Evolutionary conservation across 2,329 filamentous ascomycete genomes (phyloP).

Genomic region (Arthrobotrys musiformis): DNA sequence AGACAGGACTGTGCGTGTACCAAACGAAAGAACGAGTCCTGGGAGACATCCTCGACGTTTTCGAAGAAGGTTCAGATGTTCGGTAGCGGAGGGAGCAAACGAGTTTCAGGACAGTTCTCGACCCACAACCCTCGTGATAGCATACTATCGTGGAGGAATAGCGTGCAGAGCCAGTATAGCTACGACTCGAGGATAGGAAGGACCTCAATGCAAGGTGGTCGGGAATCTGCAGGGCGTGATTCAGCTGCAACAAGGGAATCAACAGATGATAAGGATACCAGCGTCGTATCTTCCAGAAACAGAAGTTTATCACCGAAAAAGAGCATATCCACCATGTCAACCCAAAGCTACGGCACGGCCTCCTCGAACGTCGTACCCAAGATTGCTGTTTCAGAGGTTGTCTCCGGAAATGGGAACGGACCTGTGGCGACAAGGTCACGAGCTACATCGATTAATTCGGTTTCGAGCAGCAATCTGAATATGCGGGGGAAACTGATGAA

Average conservation of each 20-base stretch:
- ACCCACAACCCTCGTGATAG: constrained; percentile 69
- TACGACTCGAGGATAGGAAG: constrained; percentile 63
- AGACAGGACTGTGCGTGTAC: constrained; percentile 89
- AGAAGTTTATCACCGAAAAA: constrained; percentile 59
- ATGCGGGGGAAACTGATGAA: constrained; percentile 13
- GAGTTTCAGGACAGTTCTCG: constrained; percentile 59
- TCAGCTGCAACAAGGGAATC: constrained; percentile 31
- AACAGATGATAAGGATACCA: constrained; percentile 66
- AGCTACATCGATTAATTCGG: constrained; percentile 39
- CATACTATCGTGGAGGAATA: constrained; percentile 88
- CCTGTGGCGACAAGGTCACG: constrained; percentile 35
- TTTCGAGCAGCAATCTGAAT: constrained; percentile 46
- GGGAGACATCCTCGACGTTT: constrained; percentile 81
- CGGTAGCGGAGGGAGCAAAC: constrained; percentile 60
- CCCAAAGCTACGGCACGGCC: constrained; percentile 48
- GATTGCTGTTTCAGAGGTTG: constrained; percentile 38
- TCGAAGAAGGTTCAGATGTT: constrained; percentile 74
- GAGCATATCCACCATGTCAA: constrained; percentile 59
- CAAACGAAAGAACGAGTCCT: constrained; percentile 80
- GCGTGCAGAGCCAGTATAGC: constrained; percentile 68
- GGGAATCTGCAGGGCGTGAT: constrained; percentile 39
- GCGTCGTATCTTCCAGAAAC: constrained; percentile 60
- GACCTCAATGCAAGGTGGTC: constrained; percentile 65
- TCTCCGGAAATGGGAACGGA: constrained; percentile 42
- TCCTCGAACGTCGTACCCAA: constrained; percentile 39